These are phyloP conservation scores for Xylariaceae sp. DNA, from an alignment of 2,329 filamentous ascomycete genomes.

Conservation along the genomic window DNA sequence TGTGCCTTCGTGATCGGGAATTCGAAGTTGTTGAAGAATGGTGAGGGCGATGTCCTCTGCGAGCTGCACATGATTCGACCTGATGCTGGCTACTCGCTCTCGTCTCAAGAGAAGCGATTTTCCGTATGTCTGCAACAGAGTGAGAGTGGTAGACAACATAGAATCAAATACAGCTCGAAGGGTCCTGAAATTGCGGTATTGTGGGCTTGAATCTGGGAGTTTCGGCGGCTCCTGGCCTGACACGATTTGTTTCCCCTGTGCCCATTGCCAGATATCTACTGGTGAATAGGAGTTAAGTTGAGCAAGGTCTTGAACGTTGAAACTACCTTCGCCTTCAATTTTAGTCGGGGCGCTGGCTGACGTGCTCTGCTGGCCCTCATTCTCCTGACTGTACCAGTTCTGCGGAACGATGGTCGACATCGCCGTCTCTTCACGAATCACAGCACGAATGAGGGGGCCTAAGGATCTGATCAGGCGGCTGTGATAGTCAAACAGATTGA, in stretches of 20 bases:
- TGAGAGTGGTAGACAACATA: constrained; percentile 72
- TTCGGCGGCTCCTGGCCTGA: constrained; percentile 21
- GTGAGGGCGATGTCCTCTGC: constrained; percentile 65
- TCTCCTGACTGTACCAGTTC: constrained; percentile 46
- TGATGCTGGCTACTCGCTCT: constrained; percentile 57
- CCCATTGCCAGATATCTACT: constrained; percentile 24
- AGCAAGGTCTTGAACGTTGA: constrained; percentile 28
- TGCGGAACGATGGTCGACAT: constrained; percentile 69
- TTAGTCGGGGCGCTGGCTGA: constrained; percentile 10
- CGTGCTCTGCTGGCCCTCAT: constrained; percentile 15
- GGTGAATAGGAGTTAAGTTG: constrained; percentile 27
- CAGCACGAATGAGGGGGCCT: constrained; percentile 70
- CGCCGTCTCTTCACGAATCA: constrained; percentile 78
- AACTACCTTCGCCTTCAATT: constrained; percentile 7
- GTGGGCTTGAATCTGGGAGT: constrained; percentile 32
- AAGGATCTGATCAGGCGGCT: constrained; percentile 66
- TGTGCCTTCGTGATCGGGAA: constrained; percentile 42
- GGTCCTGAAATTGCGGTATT: constrained; percentile 69
- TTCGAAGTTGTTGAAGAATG: constrained; percentile 60
- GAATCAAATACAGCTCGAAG: constrained; percentile 73
- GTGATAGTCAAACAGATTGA: constrained; percentile 85
- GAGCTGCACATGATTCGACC: constrained; percentile 50
- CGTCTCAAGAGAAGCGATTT: constrained; percentile 74
- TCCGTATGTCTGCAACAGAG: constrained; percentile 80
- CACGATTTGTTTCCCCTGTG: constrained; percentile 17